Base-by-base conservation (phyloP, 148 eudicot species). In the Chenopodium formosanum region DNA sequence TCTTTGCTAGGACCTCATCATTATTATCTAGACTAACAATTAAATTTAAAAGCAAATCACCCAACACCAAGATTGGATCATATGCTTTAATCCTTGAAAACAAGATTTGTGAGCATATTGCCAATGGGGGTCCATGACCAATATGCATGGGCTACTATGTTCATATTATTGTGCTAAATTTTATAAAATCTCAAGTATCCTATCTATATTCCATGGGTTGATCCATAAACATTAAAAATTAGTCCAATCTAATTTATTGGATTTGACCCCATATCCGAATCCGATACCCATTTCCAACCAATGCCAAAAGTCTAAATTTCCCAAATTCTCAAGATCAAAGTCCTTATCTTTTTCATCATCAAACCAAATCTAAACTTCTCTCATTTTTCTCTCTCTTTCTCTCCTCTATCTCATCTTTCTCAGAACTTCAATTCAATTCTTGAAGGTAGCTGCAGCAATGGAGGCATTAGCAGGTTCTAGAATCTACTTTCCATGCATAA, bases 401-500 rank as follows among this genome's bases (percentile, higher is more conserved):
- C 32, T 20, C 32, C 0, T 50, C 34, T n/a, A 47, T 34, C 63
- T 78, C 29, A 27, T 27, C 29, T 27, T 27, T 27, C 76, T 46
- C 80, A 29, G 25, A 56, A 52, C 60, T 50, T 74, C 25, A 53
- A 70, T 76, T 76, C 25, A 56, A 65, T 75, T 64, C 29, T 40
- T 7, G 29, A 2, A 56, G 29, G 29, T 27, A 27, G 32, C 12
- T 17, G 17, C 32, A 77, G 77, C 75, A 73, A 88, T 88, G 90
- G 90, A 85, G 81, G 74, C 90, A 22, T 65, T 88, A 76, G 62
- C 76, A 13, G 88, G 86, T 1, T 71, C 85, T 56, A 86, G 85
- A 73, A 74, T 87, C 52, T 85, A 87, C 79, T 82, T 86, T 10
- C 89, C 89, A 44, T 81, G 81, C 68, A 44, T 58, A 1, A 88